Conservation (phyloP, 2,329 filamentous ascomycete species). For the Zasmidium angulare region DNA sequence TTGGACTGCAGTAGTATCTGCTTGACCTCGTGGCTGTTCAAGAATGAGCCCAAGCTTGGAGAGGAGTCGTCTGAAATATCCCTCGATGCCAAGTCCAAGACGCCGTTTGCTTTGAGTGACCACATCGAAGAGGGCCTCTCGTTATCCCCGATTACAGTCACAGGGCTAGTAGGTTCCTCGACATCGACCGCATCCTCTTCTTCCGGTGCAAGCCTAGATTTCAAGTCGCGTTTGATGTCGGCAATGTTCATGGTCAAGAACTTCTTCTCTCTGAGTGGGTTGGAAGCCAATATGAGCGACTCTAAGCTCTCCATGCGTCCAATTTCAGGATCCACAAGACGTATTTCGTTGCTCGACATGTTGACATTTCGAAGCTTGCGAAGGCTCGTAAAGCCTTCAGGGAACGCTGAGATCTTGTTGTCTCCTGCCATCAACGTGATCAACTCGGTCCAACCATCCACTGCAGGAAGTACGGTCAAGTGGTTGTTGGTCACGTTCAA, state of each 20-base stretch:
- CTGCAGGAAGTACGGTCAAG: conserved; percentile 68
- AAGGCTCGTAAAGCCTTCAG: conserved; percentile 70
- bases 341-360: conserved; percentile 82
- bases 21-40: conserved; percentile 49
- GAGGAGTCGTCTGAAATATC: conserved; percentile 40
- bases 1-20: conserved; percentile 75
- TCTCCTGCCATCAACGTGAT: conserved; percentile 75
- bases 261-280: conserved; percentile 85
- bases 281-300: conserved; percentile 78
- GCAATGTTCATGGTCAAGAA: conserved; percentile 77
- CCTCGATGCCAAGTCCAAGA: conserved; percentile 43
- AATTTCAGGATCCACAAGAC: conserved; percentile 71
- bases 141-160: conserved; percentile 25
- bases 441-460: conserved; percentile 72
- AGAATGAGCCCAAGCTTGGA: conserved; percentile 44
- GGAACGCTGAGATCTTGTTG: conserved; percentile 76
- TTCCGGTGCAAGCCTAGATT: conserved; percentile 63
- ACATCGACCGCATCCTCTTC: conserved; percentile 39
- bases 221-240: conserved; percentile 74
- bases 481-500: conserved; percentile 80
- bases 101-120: conserved; percentile 34
- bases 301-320: conserved; percentile 75
- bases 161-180: conserved; percentile 21
- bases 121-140: conserved; percentile 20
- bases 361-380: conserved; percentile 72